These are phyloP conservation scores for Neocallimastix lanati DNA, from an alignment of 192 early-diverging fungal genomes.

Conservation along the genomic window DNA sequence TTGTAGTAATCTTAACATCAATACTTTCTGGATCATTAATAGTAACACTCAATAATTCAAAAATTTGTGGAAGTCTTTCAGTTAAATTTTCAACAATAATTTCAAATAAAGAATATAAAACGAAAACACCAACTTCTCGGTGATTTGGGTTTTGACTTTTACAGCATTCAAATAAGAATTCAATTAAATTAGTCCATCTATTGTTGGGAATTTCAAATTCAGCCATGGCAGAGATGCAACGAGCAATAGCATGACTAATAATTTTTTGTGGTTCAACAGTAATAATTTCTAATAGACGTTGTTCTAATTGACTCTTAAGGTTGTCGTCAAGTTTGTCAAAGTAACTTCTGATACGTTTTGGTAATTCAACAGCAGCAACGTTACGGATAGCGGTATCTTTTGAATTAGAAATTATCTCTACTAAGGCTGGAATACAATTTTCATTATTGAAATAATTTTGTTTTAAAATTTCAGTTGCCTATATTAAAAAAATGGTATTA, in stretches of 20 bases:
- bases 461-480: slow-evolving; percentile 56
- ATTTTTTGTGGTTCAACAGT: slow-evolving; percentile 48
- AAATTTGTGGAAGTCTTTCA: slow-evolving; percentile 34
- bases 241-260: slow-evolving; percentile 59
- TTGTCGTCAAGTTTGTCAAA: slow-evolving; percentile 47
- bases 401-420: slow-evolving; percentile 29
- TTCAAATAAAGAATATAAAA: slow-evolving; percentile 74
- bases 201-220: slow-evolving; percentile 57
- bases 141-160: slow-evolving; percentile 49
- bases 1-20: slow-evolving; percentile 57
- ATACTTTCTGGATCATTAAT: slow-evolving; percentile 70
- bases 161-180: slow-evolving; percentile 64
- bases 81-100: slow-evolving; percentile 52
- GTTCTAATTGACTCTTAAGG: slow-evolving; percentile 38
- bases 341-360: slow-evolving; percentile 58
- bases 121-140: slow-evolving; percentile 72
- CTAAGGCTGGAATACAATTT: slow-evolving; percentile 62
- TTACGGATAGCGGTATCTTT: slow-evolving; percentile 37
- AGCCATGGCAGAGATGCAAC: slow-evolving; percentile 74
- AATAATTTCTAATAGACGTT: slow-evolving; percentile 47
- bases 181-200: slow-evolving; percentile 59
- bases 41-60: slow-evolving; percentile 52
- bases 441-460: slow-evolving; percentile 50
- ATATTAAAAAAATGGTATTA: slow-evolving; percentile 38
- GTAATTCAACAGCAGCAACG: slow-evolving; percentile 72